Base-by-base conservation (phyloP, 2,329 filamentous ascomycete genomes). In the Alternaria conjuncta region DNA sequence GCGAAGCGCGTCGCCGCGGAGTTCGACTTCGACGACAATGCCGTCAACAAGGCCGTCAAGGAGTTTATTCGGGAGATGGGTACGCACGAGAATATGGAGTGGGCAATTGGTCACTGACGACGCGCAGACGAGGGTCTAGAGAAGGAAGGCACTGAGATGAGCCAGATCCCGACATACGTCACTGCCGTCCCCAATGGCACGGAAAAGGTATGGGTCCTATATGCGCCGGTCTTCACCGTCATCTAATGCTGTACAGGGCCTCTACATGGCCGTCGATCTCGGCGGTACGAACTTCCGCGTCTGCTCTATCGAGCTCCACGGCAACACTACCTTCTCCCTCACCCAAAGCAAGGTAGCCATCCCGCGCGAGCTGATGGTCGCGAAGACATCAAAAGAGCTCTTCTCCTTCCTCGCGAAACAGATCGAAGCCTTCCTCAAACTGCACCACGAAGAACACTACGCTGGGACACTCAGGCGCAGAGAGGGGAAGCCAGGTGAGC, bases 261-360 rank as follows among this genome's bases (percentile, higher is more conserved):
- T 97, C 43, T 99, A 97, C 83, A 89, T 99, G 77, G 95, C 96
- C 43, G 94, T 99, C 69, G 96, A 99, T 77, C 87, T 99, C n/a
- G 96, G 96, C 66, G 96, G 96, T 74, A 99, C 96, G 69, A 99
- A 99, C 84, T 97, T 98, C 82, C 92, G 96, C 73, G 96, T 99
- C 75, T 99, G 96, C 84, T 97, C 95, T 46, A 92, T 99, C 75
- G 88, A 92, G 72, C 86, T 99, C 65, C 94, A 97, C 78, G 96
- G 96, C 76, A 93, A 98, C 83, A 94, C 91, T 73, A 97, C 94
- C 61, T 98, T 97, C 85, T 93, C 92, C 81, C 88, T 98, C 73
- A 96, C 92, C 57, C 96, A 93, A 84, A 93, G 89, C 82, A 98
- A 98, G 83, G 92, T 96, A 61, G 88, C 94, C 65, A 96, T 99